phyloP scores from a whole-genome alignment of 129 eudicot genomes.

The Calendula officinalis region DNA sequence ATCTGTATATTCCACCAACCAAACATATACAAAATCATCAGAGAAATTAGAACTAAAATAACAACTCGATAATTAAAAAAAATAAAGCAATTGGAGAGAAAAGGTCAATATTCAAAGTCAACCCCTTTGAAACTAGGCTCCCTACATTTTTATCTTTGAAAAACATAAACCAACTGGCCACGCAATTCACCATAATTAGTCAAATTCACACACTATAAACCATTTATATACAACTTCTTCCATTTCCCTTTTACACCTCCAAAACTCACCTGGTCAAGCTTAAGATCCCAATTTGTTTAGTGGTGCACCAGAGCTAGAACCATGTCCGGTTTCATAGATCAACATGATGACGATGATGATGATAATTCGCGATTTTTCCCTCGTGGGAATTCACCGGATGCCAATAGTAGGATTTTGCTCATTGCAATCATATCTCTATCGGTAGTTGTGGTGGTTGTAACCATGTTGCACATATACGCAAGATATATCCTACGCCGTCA shows the following conservation, averaged over 20 bases:
- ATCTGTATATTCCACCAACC: conserved; percentile 23
- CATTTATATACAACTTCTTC: conserved; percentile 25
- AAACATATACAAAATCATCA: conserved; percentile 20
- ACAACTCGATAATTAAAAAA: conserved; percentile 17
- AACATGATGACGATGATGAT: conserved; percentile 15
- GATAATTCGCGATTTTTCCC: background rate
- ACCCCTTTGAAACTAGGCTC: conserved; percentile 32
- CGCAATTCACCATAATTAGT: conserved; percentile 34
- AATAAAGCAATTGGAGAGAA: conserved; percentile 4
- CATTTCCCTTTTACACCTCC: conserved; percentile 8
- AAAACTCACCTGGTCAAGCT: conserved; percentile 4
- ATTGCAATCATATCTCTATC: conserved; percentile 54
- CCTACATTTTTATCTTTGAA: conserved; percentile 26
- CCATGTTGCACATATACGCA: conserved; percentile 62
- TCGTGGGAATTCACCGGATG: conserved; percentile 9
- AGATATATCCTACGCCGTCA: conserved; percentile 61
- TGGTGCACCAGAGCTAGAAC: conserved; percentile 10
- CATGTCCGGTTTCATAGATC: conserved; percentile 15
- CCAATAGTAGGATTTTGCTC: conserved; percentile 52
- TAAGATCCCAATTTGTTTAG: background rate
- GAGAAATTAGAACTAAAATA: background rate
- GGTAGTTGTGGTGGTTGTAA: conserved; percentile 53
- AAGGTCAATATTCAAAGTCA: conserved; percentile 38
- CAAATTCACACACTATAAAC: conserved; percentile 35
- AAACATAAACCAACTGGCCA: conserved; percentile 36